Evolutionary conservation across 2,329 filamentous ascomycete species (phyloP).

Genomic region (Ceratocystiopsis sp.): DNA sequence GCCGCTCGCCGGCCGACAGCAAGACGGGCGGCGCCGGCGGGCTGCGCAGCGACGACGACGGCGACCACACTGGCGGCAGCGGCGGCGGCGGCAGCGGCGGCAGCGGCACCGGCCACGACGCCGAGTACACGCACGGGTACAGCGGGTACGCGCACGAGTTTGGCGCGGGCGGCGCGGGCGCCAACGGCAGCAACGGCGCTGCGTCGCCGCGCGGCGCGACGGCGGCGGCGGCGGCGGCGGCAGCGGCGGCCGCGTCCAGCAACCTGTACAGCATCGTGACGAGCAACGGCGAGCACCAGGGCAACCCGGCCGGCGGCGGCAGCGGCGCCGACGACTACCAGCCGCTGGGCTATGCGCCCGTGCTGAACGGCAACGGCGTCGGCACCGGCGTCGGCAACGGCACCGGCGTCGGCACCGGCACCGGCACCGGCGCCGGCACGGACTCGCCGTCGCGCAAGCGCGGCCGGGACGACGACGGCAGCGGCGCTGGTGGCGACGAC

Average conservation of each 20-base stretch:
- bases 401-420: conserved; percentile 47
- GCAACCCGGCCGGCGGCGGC: conserved; percentile 25
- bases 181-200: conserved; percentile 24
- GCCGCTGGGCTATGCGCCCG: too few relatives aligned
- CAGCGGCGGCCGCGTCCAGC: conserved; percentile 42
- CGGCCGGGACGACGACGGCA: conserved; percentile 26
- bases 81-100: conserved; percentile 48
- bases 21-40: conserved; percentile 39
- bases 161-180: conserved; percentile 11
- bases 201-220: too few relatives aligned
- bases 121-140: conserved; percentile 77
- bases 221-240: conserved; percentile 35
- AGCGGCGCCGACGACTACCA: conserved; percentile 38
- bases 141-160: conserved; percentile 60
- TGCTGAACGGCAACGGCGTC: conserved; percentile 44
- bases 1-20: conserved; percentile 34
- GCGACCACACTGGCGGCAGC: conserved; percentile 36
- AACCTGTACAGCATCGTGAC: conserved; percentile 83
- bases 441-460: conserved; percentile 23
- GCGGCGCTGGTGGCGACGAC: too few relatives aligned
- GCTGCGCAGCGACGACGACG: conserved; percentile 44
- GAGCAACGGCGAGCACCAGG: conserved; percentile 34
- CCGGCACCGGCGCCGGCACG: too few relatives aligned
- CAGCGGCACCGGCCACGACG: conserved; percentile 51
- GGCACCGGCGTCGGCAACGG: neutral